Percentiles rank a stretch among this genome's conserved stretches.
These are phyloP conservation scores for Talaromyces wortmannii DNA, from an alignment of 495 filamentous ascomycete species.

Conservation along the genomic window DNA sequence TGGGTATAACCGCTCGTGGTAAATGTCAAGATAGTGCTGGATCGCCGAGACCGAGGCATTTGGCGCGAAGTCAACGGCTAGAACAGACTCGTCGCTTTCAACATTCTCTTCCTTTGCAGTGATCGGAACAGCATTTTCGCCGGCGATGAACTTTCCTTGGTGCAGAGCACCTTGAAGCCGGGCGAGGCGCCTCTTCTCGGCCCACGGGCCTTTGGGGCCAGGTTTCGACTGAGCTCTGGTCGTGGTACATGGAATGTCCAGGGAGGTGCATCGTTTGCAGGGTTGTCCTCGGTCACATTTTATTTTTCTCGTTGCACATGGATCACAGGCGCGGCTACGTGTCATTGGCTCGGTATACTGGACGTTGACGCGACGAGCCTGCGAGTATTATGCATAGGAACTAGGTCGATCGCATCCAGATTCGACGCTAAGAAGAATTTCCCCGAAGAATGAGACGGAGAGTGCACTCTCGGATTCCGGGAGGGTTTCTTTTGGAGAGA, in stretches of 20 bases:
- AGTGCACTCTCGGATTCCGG: background rate
- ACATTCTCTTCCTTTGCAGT: background rate
- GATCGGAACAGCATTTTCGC: background rate
- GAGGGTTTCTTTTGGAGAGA: background rate
- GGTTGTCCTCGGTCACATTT: slow-evolving; percentile 6
- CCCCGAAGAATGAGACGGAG: background rate
- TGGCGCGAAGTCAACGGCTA: background rate
- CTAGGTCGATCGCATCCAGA: background rate
- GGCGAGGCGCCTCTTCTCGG: slow-evolving; percentile 3
- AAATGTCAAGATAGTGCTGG: slow-evolving; percentile 19
- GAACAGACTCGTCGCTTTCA: background rate
- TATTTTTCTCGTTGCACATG: slow-evolving; percentile 6
- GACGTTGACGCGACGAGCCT: slow-evolving; percentile 4
- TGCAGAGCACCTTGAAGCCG: background rate
- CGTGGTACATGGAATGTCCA: slow-evolving; percentile 4
- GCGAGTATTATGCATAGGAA: slow-evolving; percentile 4
- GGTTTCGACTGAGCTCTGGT: slow-evolving; percentile 5
- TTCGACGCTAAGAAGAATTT: background rate
- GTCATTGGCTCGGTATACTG: slow-evolving; percentile 3
- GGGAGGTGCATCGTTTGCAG: slow-evolving; percentile 1
- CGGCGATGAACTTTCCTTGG: background rate
- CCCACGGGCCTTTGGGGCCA: slow-evolving; percentile 4
- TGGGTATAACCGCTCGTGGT: slow-evolving; percentile 37
- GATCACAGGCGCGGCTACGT: slow-evolving; percentile 5
- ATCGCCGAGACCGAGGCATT: slow-evolving; percentile 1